Evolutionary conservation across 75 land plant species (phyloP).

Genomic region (Selaginella tamariscina): DNA sequence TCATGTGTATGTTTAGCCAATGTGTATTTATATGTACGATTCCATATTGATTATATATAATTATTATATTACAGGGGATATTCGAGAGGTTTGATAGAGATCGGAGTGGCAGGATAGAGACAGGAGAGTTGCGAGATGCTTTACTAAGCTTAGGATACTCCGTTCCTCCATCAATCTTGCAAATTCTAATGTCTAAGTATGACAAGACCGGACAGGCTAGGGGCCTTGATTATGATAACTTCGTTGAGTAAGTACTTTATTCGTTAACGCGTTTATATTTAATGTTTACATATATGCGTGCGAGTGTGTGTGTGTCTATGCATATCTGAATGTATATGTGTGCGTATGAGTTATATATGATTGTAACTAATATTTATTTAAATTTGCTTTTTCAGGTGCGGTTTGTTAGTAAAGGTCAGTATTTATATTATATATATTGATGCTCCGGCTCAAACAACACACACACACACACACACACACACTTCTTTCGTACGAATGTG

Average conservation of each 20-base stretch:
- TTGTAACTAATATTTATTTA: not conserved
- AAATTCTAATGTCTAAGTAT: slow-evolving; percentile 58
- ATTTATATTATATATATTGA: not conserved
- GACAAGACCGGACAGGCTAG: slow-evolving; percentile 49
- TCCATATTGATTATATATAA: not conserved
- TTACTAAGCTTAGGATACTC: slow-evolving; percentile 67
- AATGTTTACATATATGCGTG: no score
- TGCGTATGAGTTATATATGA: slow-evolving; percentile 4
- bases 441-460: not conserved
- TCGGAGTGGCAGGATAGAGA: slow-evolving; percentile 16
- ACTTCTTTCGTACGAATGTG: not conserved
- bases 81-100: not conserved
- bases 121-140: slow-evolving; percentile 65
- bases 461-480: not conserved
- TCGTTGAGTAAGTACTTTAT: not conserved
- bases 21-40: not conserved
- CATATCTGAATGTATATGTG: no score
- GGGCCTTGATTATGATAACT: slow-evolving; percentile 22
- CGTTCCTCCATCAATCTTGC: slow-evolving; percentile 43
- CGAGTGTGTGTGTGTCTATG: no score
- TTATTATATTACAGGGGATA: not conserved
- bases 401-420: slow-evolving; percentile 60
- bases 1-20: not conserved
- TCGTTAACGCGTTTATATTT: not conserved
- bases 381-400: slow-evolving; percentile 39